Conservation (phyloP, 257 asterid species). For the Solanum piurae region DNA sequence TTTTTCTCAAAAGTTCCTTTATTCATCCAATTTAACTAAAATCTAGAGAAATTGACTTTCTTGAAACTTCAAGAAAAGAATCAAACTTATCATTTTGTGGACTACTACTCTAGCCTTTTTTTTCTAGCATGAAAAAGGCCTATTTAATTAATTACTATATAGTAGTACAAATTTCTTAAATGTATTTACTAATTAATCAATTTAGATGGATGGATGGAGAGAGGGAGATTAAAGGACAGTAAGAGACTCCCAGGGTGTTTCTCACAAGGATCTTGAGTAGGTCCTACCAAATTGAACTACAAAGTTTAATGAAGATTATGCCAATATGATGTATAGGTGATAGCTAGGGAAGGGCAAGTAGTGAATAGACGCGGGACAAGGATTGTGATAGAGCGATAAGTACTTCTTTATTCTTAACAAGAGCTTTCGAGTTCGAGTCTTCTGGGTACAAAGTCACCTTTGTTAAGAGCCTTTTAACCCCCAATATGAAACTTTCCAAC, state of each 20-base stretch:
- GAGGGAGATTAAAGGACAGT: background rate
- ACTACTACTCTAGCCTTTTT: background rate
- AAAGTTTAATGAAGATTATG: background rate
- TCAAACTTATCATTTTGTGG: background rate
- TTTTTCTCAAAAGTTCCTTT: background rate
- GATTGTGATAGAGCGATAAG: too few species aligned
- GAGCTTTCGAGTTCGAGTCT: fast-evolving
- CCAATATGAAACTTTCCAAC: fast-evolving
- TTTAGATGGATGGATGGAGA: background rate
- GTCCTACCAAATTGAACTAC: background rate
- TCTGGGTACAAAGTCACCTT: too few species aligned
- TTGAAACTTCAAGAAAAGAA: background rate
- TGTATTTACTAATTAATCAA: background rate
- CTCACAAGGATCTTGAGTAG: background rate
- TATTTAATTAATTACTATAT: background rate
- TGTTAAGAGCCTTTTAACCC: too few species aligned
- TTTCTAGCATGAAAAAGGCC: background rate
- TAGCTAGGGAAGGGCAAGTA: background rate
- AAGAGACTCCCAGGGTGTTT: background rate
- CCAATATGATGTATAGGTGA: background rate
- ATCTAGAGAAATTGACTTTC: background rate
- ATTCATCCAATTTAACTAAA: too few species aligned
- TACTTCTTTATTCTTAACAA: fast-evolving
- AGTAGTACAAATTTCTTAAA: background rate
- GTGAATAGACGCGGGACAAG: fast-evolving